Conservation (phyloP, 2,329 filamentous ascomycete genomes). For the Aaosphaeria arxii region DNA sequence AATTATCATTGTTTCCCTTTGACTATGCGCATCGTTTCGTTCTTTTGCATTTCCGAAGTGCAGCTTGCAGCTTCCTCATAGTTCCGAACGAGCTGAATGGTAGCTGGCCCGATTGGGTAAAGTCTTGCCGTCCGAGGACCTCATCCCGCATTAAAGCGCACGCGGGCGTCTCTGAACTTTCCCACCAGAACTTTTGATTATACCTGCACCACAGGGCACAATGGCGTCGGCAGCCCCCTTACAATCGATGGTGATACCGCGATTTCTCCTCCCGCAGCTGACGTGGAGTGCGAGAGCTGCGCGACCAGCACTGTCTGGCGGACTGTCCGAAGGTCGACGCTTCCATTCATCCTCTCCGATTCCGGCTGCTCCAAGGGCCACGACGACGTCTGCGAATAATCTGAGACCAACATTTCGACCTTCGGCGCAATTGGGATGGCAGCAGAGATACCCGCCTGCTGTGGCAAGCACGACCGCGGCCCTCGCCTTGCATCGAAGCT, state of each 20-base stretch:
- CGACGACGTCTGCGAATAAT: background rate
- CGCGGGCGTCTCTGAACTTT: background rate
- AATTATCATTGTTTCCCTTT: too few species aligned
- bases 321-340: constrained; percentile 12
- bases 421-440: constrained; percentile 3
- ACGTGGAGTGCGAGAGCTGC: constrained; percentile 31
- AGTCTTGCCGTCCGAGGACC: too few species aligned
- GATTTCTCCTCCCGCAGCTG: constrained; percentile 37
- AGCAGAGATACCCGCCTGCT: constrained; percentile 3
- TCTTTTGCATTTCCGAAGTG: too few species aligned
- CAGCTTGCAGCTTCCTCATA: too few species aligned
- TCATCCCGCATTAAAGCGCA: constrained; percentile 8
- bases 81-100: too few species aligned
- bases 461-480: constrained; percentile 4
- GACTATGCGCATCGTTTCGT: too few species aligned
- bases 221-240: constrained; percentile 21
- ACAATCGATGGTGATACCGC: constrained; percentile 31
- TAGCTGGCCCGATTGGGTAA: too few species aligned
- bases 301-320: constrained; percentile 13
- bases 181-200: too few species aligned
- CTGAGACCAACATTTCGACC: background rate
- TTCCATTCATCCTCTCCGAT: constrained; percentile 11
- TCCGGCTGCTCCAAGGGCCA: constrained; percentile 2
- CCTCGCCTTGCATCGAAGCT: constrained; percentile 38
- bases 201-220: constrained; percentile 6